Evolutionary conservation across 495 filamentous ascomycete genomes (phyloP), one percentile per base, ranked within the genome.

Genomic region (Neurospora sp.): DNA sequence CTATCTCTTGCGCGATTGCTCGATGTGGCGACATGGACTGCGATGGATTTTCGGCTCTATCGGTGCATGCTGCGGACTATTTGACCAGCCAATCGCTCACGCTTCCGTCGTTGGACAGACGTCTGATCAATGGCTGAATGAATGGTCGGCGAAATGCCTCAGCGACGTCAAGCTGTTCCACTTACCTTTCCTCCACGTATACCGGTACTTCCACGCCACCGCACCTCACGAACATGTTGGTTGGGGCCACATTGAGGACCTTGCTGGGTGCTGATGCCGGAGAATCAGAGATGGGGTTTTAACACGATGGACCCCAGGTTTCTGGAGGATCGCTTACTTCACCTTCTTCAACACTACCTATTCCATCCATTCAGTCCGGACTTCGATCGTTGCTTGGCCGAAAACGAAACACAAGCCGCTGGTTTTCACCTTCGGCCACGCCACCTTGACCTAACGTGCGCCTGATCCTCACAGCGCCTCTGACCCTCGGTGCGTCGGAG

Each of bases 381-480:
- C 27, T 14, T 22, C 16, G 14, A 16, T 61, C 74, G 70, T 74
- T 75, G 53, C 71, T 69, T 74, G 73, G 61, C 74, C 59, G 72
- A 27, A 40, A 72, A 48, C 74, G 75, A 75, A 75, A 75, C 74
- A 40, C 18, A 66, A 75, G 20, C 48, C 75, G 77, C 74, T 69
- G 73, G 71, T 72, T 74, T 61, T 40, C 70, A 72, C 66, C 70
- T 71, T 73, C 69, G 66, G 69, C 73, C 41, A 70, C 72, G 73
- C 68, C 66, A 44, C 61, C 72, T 61, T 76, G 42, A 27, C 75
- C 76, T 77, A 76, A 74, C 77, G 76, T 77, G 78, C 78, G 78
- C 75, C 73, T 78, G 74, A 42, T 69, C 46, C 31, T 10, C 35
- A 40, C 46, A 48, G 71, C 69, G 74, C 40, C 70, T 73, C 70